Evolutionary conservation across 164 flowering plant species (phyloP).

Genomic region (Kalanchoe fedtschenkoi): DNA sequence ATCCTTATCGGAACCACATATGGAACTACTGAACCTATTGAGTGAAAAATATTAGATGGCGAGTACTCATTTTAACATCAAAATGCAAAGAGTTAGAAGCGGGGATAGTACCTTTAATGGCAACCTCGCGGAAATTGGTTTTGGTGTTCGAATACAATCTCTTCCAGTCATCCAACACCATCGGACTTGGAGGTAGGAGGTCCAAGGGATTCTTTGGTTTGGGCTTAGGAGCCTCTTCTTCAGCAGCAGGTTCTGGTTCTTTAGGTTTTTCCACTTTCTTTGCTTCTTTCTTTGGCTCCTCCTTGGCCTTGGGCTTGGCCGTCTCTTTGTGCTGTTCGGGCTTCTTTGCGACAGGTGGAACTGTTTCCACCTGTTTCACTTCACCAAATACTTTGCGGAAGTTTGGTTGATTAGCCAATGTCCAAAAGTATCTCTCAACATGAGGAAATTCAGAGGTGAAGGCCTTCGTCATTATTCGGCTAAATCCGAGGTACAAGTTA

Average conservation of each 20-base stretch:
- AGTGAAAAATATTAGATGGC: too few species aligned
- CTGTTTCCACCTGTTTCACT: background rate
- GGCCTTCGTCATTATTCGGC: constrained; percentile 24
- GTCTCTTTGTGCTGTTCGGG: background rate
- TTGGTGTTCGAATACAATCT: constrained; percentile 79
- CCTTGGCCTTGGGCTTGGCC: constrained; percentile 20
- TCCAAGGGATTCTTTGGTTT: constrained; percentile 91
- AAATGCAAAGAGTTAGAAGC: background rate
- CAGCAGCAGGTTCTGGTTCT: constrained; percentile 36
- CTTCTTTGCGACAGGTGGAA: constrained; percentile 2
- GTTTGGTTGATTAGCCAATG: background rate
- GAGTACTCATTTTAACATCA: too few species aligned
- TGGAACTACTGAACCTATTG: too few species aligned
- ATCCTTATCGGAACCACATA: too few species aligned
- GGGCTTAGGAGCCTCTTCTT: constrained; percentile 91
- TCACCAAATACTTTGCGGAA: background rate
- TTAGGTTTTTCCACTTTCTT: constrained; percentile 26
- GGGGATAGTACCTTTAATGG: constrained; percentile 64
- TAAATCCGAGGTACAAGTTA: background rate
- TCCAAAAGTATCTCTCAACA: constrained; percentile 11
- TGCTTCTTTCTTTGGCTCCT: constrained; percentile 26
- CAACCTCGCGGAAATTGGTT: constrained; percentile 77
- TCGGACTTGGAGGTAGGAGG: constrained; percentile 43
- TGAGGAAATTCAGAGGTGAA: constrained; percentile 88
- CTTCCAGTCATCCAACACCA: constrained; percentile 55